Evolutionary conservation across 768 basidiomycete genomes (phyloP).

Genomic region (Leucocoprinus sp.): DNA sequence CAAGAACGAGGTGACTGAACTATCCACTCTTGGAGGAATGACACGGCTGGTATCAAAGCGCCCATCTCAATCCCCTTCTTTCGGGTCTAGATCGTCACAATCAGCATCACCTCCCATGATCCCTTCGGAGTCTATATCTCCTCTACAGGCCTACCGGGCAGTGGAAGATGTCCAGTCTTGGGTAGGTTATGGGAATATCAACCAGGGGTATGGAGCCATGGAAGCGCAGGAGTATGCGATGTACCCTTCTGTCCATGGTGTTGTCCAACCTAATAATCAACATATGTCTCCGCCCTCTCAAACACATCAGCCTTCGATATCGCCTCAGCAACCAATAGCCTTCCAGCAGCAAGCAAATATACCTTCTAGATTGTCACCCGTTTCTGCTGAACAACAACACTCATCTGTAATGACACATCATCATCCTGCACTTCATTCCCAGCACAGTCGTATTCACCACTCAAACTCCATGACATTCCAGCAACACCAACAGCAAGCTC

Average conservation of each 20-base stretch:
- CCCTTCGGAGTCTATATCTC: conserved; percentile 11
- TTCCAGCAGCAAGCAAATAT: conserved; percentile 5
- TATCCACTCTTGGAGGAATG: conserved; percentile 54
- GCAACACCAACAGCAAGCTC: neutral
- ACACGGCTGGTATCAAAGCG: conserved; percentile 53
- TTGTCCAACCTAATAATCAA: conserved; percentile 7
- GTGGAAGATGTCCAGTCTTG: conserved; percentile 15
- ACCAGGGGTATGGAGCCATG: conserved; percentile 13
- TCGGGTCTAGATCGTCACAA: conserved; percentile 33
- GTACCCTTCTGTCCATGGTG: conserved; percentile 9
- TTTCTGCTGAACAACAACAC: too few relatives aligned
- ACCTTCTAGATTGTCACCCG: neutral
- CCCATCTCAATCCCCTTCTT: conserved; percentile 37
- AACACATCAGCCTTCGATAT: conserved; percentile 3
- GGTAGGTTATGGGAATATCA: conserved; percentile 21
- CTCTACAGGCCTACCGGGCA: conserved; percentile 10
- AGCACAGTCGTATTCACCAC: neutral
- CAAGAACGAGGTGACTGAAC: conserved; percentile 55
- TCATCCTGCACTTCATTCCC: neutral
- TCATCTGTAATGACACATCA: neutral
- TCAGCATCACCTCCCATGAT: conserved; percentile 36
- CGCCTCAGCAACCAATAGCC: conserved; percentile 15
- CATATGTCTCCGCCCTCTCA: conserved; percentile 4
- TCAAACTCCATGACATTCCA: too few relatives aligned
- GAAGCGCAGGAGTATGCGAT: conserved; percentile 12